A percentile compares a stretch with the other conserved stretches of the same genome.
Conservation (phyloP, 2,329 filamentous ascomycete genomes). For the Leptoxyphium fumago region DNA sequence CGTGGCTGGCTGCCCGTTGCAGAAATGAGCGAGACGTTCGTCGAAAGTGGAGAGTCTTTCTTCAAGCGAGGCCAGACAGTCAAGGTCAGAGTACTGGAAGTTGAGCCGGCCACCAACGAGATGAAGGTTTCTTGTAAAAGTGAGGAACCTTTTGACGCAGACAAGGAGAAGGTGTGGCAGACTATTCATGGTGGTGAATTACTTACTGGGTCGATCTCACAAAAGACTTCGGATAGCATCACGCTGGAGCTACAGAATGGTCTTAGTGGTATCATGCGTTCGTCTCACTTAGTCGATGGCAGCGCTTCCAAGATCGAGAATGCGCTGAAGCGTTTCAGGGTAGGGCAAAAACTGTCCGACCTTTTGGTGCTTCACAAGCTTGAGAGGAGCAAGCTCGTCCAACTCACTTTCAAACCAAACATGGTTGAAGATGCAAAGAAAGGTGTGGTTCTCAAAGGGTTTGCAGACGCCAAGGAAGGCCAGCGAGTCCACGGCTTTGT, state of each 20-base stretch:
- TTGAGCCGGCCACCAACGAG: slow-evolving; percentile 55
- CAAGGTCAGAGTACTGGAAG: slow-evolving; percentile 71
- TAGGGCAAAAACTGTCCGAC: slow-evolving; percentile 69
- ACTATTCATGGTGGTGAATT: slow-evolving; percentile 58
- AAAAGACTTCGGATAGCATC: slow-evolving; percentile 28
- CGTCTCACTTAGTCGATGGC: slow-evolving; percentile 74
- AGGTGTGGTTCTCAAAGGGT: slow-evolving; percentile 53
- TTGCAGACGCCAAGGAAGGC: slow-evolving; percentile 58
- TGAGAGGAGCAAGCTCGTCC: slow-evolving; percentile 58
- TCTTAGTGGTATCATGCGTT: slow-evolving; percentile 61
- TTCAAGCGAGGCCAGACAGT: slow-evolving; percentile 86
- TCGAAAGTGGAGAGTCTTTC: slow-evolving; percentile 75
- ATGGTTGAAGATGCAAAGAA: slow-evolving; percentile 62
- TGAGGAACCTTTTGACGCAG: slow-evolving; percentile 61
- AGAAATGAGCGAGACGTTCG: slow-evolving; percentile 97
- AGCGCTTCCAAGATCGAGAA: slow-evolving; percentile 63
- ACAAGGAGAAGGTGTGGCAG: slow-evolving; percentile 58
- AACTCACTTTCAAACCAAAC: slow-evolving; percentile 69
- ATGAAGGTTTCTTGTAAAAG: slow-evolving; percentile 91
- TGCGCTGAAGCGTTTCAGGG: slow-evolving; percentile 63
- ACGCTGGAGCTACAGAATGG: slow-evolving; percentile 60
- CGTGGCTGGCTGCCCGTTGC: slow-evolving; percentile 80
- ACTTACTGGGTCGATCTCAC: slow-evolving; percentile 54
- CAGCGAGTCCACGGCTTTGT: slow-evolving; percentile 64
- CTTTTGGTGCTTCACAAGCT: slow-evolving; percentile 81